Percentiles rank a stretch among this genome's conserved stretches.
Conservation (phyloP, 768 basidiomycete species). For the Phaeotremella skinneri region DNA sequence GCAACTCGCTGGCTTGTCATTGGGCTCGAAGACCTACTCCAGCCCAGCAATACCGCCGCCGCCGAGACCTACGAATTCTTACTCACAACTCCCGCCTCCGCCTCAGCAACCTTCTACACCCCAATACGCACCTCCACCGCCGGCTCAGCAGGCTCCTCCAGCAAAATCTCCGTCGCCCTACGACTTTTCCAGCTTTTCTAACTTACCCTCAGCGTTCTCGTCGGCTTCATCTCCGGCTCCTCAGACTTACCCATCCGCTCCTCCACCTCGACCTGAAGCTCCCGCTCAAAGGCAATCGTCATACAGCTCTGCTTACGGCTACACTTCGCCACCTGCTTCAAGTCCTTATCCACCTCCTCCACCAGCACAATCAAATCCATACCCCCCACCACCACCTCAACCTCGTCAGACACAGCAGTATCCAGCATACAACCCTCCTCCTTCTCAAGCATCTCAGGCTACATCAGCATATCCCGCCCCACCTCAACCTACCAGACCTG, state of each 20-base stretch:
- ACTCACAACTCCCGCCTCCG: constrained; percentile 50
- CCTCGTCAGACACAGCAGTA: constrained; percentile 53
- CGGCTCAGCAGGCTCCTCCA: constrained; percentile 19
- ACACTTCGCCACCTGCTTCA: constrained; percentile 14
- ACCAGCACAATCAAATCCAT: constrained; percentile 46
- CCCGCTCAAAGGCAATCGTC: constrained; percentile 13
- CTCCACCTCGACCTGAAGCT: constrained; percentile 4
- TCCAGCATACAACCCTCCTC: constrained; percentile 36
- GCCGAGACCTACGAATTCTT: constrained; percentile 25
- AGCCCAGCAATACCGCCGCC: constrained; percentile 29
- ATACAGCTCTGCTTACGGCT: constrained; percentile 17
- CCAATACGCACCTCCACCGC: constrained; percentile 43
- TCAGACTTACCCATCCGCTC: constrained; percentile 11
- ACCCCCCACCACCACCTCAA: constrained; percentile 59
- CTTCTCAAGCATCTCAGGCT: constrained; percentile 65
- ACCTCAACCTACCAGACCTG: constrained; percentile 55
- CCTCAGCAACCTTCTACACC: constrained; percentile 53
- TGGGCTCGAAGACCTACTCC: constrained; percentile 19
- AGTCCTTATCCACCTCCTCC: constrained; percentile 16
- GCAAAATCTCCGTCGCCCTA: constrained; percentile 50
- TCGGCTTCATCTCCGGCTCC: constrained; percentile 22
- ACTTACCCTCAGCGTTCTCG: constrained; percentile 39
- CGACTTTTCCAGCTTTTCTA: constrained; percentile 36
- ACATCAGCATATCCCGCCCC: constrained; percentile 79
- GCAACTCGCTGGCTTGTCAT: constrained; percentile 28